phyloP scores from a whole-genome alignment of 1,139 yeast species.

The Yarrowia galli region DNA sequence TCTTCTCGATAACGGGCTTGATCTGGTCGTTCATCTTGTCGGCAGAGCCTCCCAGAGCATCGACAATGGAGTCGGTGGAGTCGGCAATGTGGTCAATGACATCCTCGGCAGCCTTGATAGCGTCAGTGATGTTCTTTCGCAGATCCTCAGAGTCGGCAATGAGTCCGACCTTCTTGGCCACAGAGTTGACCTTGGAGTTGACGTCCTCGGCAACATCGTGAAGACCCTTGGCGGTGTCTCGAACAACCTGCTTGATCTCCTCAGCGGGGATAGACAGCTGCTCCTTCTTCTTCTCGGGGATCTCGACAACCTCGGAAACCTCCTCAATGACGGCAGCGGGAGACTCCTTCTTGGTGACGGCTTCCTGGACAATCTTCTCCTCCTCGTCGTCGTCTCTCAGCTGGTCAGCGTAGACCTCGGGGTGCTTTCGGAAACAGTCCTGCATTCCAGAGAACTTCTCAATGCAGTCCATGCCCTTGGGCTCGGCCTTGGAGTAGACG shows the following conservation, averaged over 20 bases:
- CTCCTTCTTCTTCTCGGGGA: conserved; percentile 20
- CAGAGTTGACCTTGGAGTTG: conserved; percentile 11
- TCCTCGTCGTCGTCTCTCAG: conserved; percentile 61
- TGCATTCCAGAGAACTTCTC: conserved; percentile 94
- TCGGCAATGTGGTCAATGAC: conserved; percentile 42
- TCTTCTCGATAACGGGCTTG: conserved; percentile 20
- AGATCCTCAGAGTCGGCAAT: conserved; percentile 25
- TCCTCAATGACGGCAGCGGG: conserved; percentile 43
- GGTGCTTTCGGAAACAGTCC: conserved; percentile 89
- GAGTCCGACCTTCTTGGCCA: conserved; percentile 28
- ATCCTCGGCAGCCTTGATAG: conserved; percentile 41
- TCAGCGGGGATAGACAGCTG: conserved; percentile 43
- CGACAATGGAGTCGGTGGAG: conserved; percentile 41
- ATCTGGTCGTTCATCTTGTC: conserved; percentile 32
- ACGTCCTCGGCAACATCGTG: conserved; percentile 27
- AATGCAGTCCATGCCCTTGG: conserved; percentile 96
- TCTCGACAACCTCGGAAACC: conserved; percentile 30
- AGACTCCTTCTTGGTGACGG: conserved; percentile 37
- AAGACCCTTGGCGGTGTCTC: conserved; percentile 41
- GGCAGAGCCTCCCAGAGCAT: conserved; percentile 40
- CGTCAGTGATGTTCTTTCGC: conserved; percentile 21
- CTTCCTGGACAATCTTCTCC: conserved; percentile 25
- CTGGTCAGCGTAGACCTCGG: conserved; percentile 94
- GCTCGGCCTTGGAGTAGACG: conserved; percentile 92
- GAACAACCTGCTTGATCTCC: conserved; percentile 40